A percentile compares a stretch with the other conserved stretches of the same genome.
Conservation (phyloP, 768 basidiomycete species). For the Russula sp. region DNA sequence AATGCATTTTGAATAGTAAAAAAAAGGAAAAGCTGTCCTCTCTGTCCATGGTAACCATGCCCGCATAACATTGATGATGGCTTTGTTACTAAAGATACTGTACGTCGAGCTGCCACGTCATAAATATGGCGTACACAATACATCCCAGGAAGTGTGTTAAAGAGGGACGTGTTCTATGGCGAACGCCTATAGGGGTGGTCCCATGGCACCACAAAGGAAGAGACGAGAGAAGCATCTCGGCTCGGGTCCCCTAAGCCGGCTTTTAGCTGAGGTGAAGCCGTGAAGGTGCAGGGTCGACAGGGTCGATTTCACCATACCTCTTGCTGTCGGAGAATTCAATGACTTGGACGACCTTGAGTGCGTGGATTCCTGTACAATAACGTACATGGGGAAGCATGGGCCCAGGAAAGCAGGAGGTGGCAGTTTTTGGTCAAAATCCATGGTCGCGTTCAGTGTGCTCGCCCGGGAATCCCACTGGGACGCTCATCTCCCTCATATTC, state of each 20-base stretch:
- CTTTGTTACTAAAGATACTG: background rate
- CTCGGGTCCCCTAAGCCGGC: too few relatives aligned
- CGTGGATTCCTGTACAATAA: too few relatives aligned
- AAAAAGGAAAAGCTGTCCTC: too few relatives aligned
- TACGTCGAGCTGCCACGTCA: background rate
- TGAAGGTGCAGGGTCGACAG: too few relatives aligned
- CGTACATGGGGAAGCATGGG: too few relatives aligned
- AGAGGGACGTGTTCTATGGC: background rate
- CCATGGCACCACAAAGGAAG: background rate
- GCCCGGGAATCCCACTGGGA: conserved; percentile 96
- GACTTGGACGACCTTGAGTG: too few relatives aligned
- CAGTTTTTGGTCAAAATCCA: too few relatives aligned
- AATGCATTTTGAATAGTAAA: too few relatives aligned
- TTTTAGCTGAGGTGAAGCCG: too few relatives aligned
- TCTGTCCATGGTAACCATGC: too few relatives aligned
- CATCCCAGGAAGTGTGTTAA: background rate
- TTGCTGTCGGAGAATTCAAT: background rate
- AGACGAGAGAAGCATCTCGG: background rate
- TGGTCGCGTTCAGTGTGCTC: conserved; percentile 63
- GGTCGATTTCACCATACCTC: background rate
- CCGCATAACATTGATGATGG: too few relatives aligned
- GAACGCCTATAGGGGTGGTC: background rate
- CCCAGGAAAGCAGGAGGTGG: too few relatives aligned
- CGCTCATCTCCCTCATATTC: conserved; percentile 71
- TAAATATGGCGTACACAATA: background rate